These are phyloP conservation scores for Globisporangium sylvaticum DNA, from an alignment of 352 stramenopile species.

Conservation along the genomic window DNA sequence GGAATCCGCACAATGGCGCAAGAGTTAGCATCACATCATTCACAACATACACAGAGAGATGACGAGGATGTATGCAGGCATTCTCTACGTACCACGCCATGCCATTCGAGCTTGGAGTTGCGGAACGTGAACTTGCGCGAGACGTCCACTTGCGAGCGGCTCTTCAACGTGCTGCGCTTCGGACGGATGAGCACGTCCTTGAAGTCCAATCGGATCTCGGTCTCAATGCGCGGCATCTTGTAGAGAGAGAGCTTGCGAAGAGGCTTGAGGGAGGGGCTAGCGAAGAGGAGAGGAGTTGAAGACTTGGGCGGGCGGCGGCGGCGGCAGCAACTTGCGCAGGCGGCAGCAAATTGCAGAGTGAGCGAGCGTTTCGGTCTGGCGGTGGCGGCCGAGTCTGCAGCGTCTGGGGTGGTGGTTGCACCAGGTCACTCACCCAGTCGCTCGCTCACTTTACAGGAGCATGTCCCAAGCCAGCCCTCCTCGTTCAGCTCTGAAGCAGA, in stretches of 20 bases:
- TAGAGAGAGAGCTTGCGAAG: background rate
- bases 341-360: slow-evolving; percentile 34
- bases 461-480: background rate
- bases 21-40: slow-evolving; percentile 1
- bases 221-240: slow-evolving; percentile 87
- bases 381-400: background rate
- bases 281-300: background rate
- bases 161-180: slow-evolving; percentile 90
- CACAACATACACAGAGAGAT: background rate
- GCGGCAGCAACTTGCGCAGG: slow-evolving; percentile 25
- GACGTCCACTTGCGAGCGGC: slow-evolving; percentile 79
- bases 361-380: slow-evolving; percentile 2
- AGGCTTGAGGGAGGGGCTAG: background rate
- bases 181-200: slow-evolving; percentile 93
- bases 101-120: slow-evolving; percentile 76
- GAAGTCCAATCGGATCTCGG: slow-evolving; percentile 89
- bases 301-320: slow-evolving; percentile 3
- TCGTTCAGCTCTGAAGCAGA: background rate
- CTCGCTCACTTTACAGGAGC: background rate
- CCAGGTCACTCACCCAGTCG: background rate
- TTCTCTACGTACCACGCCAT: slow-evolving; percentile 47
- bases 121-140: slow-evolving; percentile 65
- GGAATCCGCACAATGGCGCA: background rate
- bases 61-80: background rate
- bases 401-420: background rate